phyloP scores from a whole-genome alignment of 257 asterid genomes.

The Solanum appendiculatum region DNA sequence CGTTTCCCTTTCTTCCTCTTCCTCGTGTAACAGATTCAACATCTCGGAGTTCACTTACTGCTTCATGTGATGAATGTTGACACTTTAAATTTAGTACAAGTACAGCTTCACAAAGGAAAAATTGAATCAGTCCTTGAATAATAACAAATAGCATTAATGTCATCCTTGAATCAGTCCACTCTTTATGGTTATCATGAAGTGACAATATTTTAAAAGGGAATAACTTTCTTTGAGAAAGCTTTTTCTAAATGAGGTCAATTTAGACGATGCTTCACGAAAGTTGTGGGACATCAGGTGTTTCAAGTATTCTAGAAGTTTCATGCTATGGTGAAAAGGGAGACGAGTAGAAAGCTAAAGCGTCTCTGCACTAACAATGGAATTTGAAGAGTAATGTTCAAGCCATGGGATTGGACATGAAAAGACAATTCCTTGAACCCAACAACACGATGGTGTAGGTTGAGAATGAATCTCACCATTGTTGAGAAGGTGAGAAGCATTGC shows the following conservation, averaged over 20 bases:
- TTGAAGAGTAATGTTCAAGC: background rate
- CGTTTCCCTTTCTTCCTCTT: background rate
- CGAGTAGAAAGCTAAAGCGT: background rate
- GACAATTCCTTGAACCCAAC: background rate
- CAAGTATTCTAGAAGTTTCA: background rate
- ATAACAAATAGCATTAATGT: background rate
- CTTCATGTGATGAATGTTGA: background rate
- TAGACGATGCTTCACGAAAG: background rate
- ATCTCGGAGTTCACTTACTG: background rate
- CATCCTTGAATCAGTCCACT: background rate
- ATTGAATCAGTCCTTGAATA: too few relatives aligned
- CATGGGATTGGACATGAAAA: background rate
- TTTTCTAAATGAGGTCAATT: background rate
- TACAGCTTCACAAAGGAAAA: too few relatives aligned
- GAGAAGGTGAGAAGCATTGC: background rate
- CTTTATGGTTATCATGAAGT: background rate
- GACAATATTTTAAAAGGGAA: background rate
- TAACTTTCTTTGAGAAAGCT: background rate
- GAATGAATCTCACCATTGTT: background rate
- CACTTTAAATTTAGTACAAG: too few relatives aligned
- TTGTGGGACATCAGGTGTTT: background rate
- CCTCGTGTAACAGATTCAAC: background rate
- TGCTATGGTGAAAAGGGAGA: background rate
- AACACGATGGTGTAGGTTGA: background rate
- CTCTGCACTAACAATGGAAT: background rate